phyloP scores from a whole-genome alignment of 2,329 filamentous ascomycete genomes.

The Pseudogymnoascus sp. region DNA sequence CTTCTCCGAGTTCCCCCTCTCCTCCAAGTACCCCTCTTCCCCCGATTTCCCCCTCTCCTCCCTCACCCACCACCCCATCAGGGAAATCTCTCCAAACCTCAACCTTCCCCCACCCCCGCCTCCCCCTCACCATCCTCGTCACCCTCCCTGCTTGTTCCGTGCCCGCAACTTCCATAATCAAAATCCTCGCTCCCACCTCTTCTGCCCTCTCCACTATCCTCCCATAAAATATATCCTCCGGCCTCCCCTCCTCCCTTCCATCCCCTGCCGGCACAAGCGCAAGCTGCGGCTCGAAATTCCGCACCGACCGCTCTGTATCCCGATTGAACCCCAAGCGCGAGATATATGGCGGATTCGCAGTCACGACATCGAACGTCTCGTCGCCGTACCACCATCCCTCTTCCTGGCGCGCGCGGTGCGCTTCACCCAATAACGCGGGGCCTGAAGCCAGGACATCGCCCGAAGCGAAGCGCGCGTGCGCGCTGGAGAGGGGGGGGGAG shows the following conservation, averaged over 20 bases:
- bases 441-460: conserved; percentile 36
- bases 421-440: background rate
- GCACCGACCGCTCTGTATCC: conserved; percentile 64
- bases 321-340: conserved; percentile 52
- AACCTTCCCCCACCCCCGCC: conserved; percentile 27
- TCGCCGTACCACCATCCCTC: background rate
- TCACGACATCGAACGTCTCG: conserved; percentile 43
- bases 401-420: background rate
- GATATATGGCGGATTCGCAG: conserved; percentile 90
- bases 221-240: conserved; percentile 58
- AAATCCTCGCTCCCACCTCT: conserved; percentile 41
- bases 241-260: conserved; percentile 10
- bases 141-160: conserved; percentile 60
- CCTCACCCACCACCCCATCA: conserved; percentile 26
- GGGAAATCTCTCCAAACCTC: conserved; percentile 70
- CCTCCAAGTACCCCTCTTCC: background rate
- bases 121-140: conserved; percentile 35
- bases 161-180: conserved; percentile 67
- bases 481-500: background rate
- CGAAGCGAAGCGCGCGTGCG: background rate
- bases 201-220: conserved; percentile 50
- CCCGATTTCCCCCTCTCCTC: background rate
- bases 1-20: background rate
- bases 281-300: conserved; percentile 69
- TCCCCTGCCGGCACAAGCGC: conserved; percentile 60